A percentile compares a stretch with the other conserved stretches of the same genome.
phyloP scores from a whole-genome alignment of 345 rosid genomes.

The Mangifera indica region DNA sequence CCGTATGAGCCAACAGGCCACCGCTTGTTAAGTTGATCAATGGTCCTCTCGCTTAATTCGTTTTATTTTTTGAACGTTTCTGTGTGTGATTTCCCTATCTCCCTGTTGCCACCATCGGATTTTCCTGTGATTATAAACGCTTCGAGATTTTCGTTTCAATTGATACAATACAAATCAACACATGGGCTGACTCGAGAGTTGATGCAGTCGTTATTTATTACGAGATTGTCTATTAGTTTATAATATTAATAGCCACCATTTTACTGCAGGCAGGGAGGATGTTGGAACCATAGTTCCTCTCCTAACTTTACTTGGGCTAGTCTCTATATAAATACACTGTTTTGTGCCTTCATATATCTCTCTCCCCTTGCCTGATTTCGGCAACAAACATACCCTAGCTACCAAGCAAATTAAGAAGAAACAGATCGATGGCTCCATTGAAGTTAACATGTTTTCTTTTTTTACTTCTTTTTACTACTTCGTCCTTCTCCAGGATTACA shows the following conservation, averaged over 20 bases:
- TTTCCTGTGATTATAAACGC: neutral
- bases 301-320: neutral
- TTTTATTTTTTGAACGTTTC: neutral
- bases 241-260: constrained; percentile 1
- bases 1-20: constrained; percentile 3
- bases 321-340: constrained; percentile 21
- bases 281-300: constrained; percentile 21
- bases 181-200: constrained; percentile 49
- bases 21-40: neutral
- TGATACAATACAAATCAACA: constrained; percentile 26
- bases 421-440: constrained; percentile 19
- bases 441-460: constrained; percentile 13
- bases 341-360: constrained; percentile 10
- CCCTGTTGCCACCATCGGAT: constrained; percentile 20
- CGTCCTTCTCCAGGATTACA: constrained; percentile 3
- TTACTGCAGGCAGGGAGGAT: constrained; percentile 15
- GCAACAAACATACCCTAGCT: constrained; percentile 5
- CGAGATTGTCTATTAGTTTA: neutral
- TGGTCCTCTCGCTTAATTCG: neutral
- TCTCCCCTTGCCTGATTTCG: constrained; percentile 8
- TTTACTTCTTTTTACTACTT: constrained; percentile 15
- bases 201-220: constrained; percentile 19
- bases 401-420: neutral
- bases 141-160: constrained; percentile 33
- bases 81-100: neutral